Evolutionary conservation across 495 filamentous ascomycete genomes (phyloP), one percentile per base, ranked within the genome.

Genomic region (Penicillium soppii): DNA sequence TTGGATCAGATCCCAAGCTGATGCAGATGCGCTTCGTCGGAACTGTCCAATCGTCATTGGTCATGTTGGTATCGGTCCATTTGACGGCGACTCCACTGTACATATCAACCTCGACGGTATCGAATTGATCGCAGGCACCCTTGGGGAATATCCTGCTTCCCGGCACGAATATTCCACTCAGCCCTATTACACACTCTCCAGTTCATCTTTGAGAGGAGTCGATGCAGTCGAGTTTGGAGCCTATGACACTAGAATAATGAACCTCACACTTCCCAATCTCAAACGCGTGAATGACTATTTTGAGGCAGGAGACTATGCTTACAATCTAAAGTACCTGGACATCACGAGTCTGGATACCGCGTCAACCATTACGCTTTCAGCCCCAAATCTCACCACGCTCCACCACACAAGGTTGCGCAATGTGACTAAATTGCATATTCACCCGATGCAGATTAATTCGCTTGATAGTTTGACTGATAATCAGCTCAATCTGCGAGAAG

Each of bases 231-330:
- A 21, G 7, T 33, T 53, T 20, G 50, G 42, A 33, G 7, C 3
- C 6, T 26, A 10, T 4, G 12, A 2, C 2, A 30, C 23, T 2
- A n/a, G 13, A 5, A 9, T 53, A 12, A 1, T 15, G 8, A 46
- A 40, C 19, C 25, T 53, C 43, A 41, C 42, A 13, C 21, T 47
- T 27, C 50, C 50, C 2, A 53, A 33, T 10, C 33, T 53, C 10
- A 33, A 6, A n/a, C 21, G 7, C 19, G 50, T 47, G 4, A 7
- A 16, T n/a, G 13, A 7, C 23, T 1, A 1, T 1, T 33, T 53
- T 10, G 1, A 13, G 3, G 13, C 46, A 27, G 43, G 50, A 8
- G 1, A 1, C 2, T 12, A 21, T 19, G 33, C 17, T 8, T 4
- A 5, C 5, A n/a, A 46, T 16, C 15, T 47, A 2, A 46, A 25